phyloP scores from a whole-genome alignment of 2,329 filamentous ascomycete species.

The Neurospora crassa region DNA sequence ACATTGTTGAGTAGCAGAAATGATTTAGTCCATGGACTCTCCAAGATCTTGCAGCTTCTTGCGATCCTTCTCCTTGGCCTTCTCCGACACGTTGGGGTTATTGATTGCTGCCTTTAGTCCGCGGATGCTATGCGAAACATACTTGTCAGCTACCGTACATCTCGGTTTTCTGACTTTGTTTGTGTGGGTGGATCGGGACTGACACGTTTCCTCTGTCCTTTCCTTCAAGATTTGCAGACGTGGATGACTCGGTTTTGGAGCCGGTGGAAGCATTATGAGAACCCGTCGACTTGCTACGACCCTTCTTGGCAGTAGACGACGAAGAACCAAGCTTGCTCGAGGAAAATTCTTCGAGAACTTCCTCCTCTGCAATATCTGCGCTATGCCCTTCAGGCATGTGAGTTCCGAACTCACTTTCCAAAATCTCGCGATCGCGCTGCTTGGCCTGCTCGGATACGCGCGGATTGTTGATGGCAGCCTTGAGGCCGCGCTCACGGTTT shows the following conservation, averaged over 20 bases:
- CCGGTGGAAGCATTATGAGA: not conserved
- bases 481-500: conserved; percentile 19
- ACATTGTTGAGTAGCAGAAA: not conserved
- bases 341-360: not conserved
- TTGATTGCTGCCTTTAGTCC: conserved; percentile 18
- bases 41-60: conserved; percentile 16
- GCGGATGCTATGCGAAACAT: conserved; percentile 10
- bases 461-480: conserved; percentile 18
- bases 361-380: not conserved
- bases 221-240: conserved; percentile 7
- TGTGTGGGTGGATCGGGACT: not conserved
- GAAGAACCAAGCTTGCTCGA: not conserved
- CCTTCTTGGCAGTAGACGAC: not conserved
- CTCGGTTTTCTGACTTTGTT: not conserved
- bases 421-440: conserved; percentile 17
- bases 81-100: conserved; percentile 18
- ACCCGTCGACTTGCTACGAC: not conserved
- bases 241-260: not conserved
- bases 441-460: conserved; percentile 19
- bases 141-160: not conserved
- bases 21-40: conserved; percentile 8
- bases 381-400: not conserved
- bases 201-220: conserved; percentile 18
- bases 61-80: conserved; percentile 17
- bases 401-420: conserved; percentile 16